Conservation (phyloP, 2,329 filamentous ascomycete genomes). For the Mollisia scopiformis region DNA sequence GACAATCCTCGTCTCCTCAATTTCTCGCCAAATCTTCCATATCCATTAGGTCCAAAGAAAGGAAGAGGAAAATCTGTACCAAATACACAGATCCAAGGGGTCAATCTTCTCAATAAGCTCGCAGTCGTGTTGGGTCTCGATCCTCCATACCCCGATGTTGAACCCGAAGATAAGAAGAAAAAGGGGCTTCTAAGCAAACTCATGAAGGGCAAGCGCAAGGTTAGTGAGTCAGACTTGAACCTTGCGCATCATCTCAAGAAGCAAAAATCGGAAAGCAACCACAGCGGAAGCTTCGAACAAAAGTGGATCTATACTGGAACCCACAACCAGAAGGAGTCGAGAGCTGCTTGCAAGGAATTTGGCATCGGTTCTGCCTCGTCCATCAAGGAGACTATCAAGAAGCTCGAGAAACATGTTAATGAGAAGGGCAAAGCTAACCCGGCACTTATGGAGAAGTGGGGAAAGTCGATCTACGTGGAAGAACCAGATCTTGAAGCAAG, state of each 20-base stretch:
- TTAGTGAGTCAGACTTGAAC: conserved; percentile 1
- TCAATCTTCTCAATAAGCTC: neutral
- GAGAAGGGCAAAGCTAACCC: conserved; percentile 9
- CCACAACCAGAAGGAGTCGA: conserved; percentile 19
- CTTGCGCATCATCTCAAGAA: conserved; percentile 14
- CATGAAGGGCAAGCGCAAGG: conserved; percentile 19
- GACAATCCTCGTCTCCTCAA: conserved; percentile 17
- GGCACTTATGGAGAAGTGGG: conserved; percentile 18
- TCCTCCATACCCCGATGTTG: neutral
- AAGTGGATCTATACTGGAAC: conserved; percentile 23
- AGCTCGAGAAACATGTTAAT: conserved; percentile 24
- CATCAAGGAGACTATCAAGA: conserved; percentile 21
- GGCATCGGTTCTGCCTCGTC: conserved; percentile 17
- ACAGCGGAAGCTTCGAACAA: neutral
- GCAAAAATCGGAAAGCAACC: conserved; percentile 5
- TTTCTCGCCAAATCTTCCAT: neutral
- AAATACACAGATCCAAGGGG: neutral
- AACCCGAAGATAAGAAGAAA: neutral
- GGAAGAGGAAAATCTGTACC: neutral
- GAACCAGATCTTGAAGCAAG: neutral
- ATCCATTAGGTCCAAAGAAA: conserved; percentile 8
- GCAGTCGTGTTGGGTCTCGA: neutral
- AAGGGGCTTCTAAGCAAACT: neutral
- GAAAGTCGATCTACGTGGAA: conserved; percentile 3
- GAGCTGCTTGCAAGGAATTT: conserved; percentile 25